Conservation (phyloP, 306 rosid genomes). For the Vigna hirtella region DNA sequence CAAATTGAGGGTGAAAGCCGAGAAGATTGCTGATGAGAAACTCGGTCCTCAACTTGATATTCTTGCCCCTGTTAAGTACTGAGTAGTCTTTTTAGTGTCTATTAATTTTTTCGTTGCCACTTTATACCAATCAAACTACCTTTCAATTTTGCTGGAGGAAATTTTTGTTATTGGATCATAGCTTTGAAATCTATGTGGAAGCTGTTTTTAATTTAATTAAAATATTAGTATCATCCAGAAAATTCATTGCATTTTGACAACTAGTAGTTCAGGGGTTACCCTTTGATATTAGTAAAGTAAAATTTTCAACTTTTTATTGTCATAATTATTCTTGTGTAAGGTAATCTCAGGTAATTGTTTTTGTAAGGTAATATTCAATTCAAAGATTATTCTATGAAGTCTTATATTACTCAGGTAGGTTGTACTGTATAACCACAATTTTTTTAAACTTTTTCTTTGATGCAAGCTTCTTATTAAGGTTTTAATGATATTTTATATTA, state of each 20-base stretch:
- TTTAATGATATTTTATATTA: no score
- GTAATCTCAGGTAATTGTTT: no score
- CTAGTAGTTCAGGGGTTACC: no score
- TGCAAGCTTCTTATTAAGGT: no score
- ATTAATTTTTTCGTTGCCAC: background rate
- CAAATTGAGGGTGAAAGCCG: constrained; percentile 8
- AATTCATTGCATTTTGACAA: background rate
- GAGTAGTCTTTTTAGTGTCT: background rate
- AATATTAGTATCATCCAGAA: background rate
- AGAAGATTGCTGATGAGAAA: background rate
- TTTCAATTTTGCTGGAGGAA: background rate
- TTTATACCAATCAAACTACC: background rate
- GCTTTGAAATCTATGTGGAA: background rate
- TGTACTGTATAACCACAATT: no score
- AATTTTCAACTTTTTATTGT: no score
- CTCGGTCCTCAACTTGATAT: constrained; percentile 16
- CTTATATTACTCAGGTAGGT: no score
- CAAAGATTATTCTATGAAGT: no score
- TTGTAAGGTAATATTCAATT: no score
- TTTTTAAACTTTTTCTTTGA: no score
- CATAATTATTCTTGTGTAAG: no score
- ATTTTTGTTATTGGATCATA: background rate
- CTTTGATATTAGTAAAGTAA: background rate
- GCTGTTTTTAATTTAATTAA: background rate
- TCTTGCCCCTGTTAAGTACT: constrained; percentile 3